These are phyloP conservation scores for Melaleuca alternifolia DNA, from an alignment of 345 rosid species.

Conservation along the genomic window DNA sequence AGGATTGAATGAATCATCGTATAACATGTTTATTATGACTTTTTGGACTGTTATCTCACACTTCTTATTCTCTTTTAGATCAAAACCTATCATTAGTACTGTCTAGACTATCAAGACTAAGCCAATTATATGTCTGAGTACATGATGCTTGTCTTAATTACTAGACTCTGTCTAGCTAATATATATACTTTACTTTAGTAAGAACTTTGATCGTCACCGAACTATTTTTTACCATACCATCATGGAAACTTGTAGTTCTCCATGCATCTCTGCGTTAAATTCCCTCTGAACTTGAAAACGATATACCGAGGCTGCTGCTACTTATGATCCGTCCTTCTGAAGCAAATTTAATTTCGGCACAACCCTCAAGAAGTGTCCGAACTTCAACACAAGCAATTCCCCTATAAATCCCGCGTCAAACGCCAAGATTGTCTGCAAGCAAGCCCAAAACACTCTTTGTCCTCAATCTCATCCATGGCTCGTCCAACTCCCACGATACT, in stretches of 20 bases:
- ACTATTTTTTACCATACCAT: neutral
- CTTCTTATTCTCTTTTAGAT: too few species aligned
- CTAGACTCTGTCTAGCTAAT: neutral
- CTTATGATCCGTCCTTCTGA: neutral
- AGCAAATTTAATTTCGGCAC: neutral
- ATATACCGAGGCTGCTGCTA: neutral
- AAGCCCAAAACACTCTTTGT: neutral
- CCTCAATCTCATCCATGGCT: neutral
- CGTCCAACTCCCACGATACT: neutral
- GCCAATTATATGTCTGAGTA: neutral
- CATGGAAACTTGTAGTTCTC: too few species aligned
- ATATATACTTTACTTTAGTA: neutral
- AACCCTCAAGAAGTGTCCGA: neutral
- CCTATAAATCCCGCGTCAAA: neutral
- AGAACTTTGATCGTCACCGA: neutral
- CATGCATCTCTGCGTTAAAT: neutral
- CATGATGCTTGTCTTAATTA: neutral
- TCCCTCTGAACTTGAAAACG: neutral
- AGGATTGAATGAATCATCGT: fast-evolving
- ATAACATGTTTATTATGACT: fast-evolving
- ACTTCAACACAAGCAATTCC: neutral
- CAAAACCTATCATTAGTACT: neutral
- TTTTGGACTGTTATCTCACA: neutral
- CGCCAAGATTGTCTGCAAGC: neutral
- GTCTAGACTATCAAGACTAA: neutral